Evolutionary conservation across 2,329 filamentous ascomycete genomes (phyloP).

Genomic region (Curvularia eragrostidis): DNA sequence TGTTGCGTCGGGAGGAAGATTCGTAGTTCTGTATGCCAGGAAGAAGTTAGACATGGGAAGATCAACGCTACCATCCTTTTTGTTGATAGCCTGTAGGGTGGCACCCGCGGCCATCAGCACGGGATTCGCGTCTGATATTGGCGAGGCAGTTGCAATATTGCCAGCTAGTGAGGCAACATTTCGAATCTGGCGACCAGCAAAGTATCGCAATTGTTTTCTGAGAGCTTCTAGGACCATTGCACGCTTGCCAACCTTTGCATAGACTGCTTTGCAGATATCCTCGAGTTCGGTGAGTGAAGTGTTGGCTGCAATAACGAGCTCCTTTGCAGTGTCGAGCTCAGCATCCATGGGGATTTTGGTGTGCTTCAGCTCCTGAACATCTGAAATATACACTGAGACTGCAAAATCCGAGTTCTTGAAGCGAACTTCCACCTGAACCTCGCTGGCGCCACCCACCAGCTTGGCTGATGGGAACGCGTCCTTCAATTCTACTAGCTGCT

Average conservation of each 20-base stretch:
- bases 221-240: constrained; percentile 61
- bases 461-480: constrained; percentile 84
- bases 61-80: constrained; percentile 63
- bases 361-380: constrained; percentile 84
- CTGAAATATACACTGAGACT: constrained; percentile 87
- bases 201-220: constrained; percentile 94
- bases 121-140: constrained; percentile 93
- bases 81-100: constrained; percentile 76
- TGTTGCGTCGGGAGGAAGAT: constrained; percentile 77
- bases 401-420: constrained; percentile 94
- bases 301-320: constrained; percentile 84
- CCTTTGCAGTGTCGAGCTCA: constrained; percentile 34
- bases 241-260: constrained; percentile 54
- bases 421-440: constrained; percentile 96
- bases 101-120: constrained; percentile 87
- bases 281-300: constrained; percentile 90
- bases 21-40: constrained; percentile 84
- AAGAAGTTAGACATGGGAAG: constrained; percentile 85
- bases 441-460: constrained; percentile 91
- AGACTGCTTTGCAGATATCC: constrained; percentile 76
- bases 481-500: constrained; percentile 89
- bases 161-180: constrained; percentile 95
- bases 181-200: constrained; percentile 90
- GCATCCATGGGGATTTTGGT: constrained; percentile 49
- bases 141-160: constrained; percentile 90